Evolutionary conservation across 2,329 filamentous ascomycete species (phyloP).

Genomic region (Leptodontidium sp.): DNA sequence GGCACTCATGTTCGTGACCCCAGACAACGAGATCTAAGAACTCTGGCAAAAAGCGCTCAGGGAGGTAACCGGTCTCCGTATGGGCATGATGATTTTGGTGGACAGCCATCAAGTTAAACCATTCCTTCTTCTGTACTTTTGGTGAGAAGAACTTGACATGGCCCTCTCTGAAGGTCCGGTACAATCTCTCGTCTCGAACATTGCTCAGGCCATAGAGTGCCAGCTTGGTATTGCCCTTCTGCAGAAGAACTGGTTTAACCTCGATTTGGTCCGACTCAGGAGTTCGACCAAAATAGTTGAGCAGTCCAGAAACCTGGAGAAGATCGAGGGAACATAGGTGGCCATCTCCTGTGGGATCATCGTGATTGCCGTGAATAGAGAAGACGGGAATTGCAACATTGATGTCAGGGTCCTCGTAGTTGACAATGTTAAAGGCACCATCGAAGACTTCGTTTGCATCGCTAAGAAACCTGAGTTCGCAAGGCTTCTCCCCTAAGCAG

Average conservation of each 20-base stretch:
- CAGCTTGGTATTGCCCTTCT: conserved; percentile 92
- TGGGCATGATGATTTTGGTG: conserved; percentile 97
- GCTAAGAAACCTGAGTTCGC: conserved; percentile 92
- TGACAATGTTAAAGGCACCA: conserved; percentile 90
- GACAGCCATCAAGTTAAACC: conserved; percentile 95
- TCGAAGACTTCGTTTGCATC: conserved; percentile 93
- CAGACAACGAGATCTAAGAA: conserved; percentile 93
- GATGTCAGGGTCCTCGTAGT: conserved; percentile 97
- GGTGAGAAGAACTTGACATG: conserved; percentile 95
- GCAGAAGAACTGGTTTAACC: conserved; percentile 88
- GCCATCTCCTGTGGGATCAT: conserved; percentile 96
- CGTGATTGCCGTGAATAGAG: conserved; percentile 97
- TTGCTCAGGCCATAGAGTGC: conserved; percentile 96
- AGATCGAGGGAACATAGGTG: conserved; percentile 91
- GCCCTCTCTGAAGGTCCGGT: conserved; percentile 90
- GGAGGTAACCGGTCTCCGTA: conserved; percentile 91
- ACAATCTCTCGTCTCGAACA: conserved; percentile 92
- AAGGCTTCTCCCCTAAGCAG: conserved; percentile 94
- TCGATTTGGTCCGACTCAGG: conserved; percentile 93
- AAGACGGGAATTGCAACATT: conserved; percentile 98
- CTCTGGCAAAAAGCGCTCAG: conserved; percentile 89
- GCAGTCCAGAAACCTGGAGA: conserved; percentile 85
- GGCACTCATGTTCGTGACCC: conserved; percentile 97
- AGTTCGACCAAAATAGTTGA: conserved; percentile 96
- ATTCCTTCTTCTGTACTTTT: conserved; percentile 80